These are phyloP conservation scores for Cryptosporidium sp. DNA, from an alignment of 169 alveolate species.

Conservation along the genomic window DNA sequence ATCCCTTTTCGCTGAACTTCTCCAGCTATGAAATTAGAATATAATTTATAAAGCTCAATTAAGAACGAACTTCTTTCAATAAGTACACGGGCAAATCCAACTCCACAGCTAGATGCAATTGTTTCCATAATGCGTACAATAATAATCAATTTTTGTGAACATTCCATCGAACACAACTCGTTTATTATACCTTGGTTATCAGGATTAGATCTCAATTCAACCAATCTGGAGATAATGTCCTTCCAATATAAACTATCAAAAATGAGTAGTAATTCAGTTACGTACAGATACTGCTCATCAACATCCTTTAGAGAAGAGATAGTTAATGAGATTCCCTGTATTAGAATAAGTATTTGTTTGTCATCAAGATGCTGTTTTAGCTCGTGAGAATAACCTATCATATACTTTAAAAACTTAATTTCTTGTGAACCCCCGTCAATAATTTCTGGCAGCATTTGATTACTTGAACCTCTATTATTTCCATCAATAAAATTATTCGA, in stretches of 20 bases:
- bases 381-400: slow-evolving; percentile 63
- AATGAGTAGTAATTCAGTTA: slow-evolving; percentile 39
- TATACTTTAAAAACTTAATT: slow-evolving; percentile 51
- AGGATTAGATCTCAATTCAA: slow-evolving; percentile 12
- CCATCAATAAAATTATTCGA: slow-evolving; percentile 59
- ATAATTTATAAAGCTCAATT: slow-evolving; percentile 46
- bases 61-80: slow-evolving; percentile 49
- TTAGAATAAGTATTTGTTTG: slow-evolving; percentile 52
- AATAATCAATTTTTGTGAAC: slow-evolving; percentile 39
- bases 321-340: slow-evolving; percentile 61
- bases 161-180: slow-evolving; percentile 57
- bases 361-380: slow-evolving; percentile 68
- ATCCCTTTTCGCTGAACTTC: slow-evolving; percentile 64
- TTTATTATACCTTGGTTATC: slow-evolving; percentile 22
- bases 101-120: slow-evolving; percentile 71
- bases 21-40: slow-evolving; percentile 12
- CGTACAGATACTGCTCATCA: slow-evolving; percentile 57
- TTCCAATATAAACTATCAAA: slow-evolving; percentile 64
- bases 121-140: slow-evolving; percentile 70
- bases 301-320: slow-evolving; percentile 58
- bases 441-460: slow-evolving; percentile 15
- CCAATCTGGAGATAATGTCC: slow-evolving; percentile 16
- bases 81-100: slow-evolving; percentile 70
- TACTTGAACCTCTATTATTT: not conserved
- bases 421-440: slow-evolving; percentile 12